phyloP scores from a whole-genome alignment of 2,329 filamentous ascomycete genomes.

The Neodidymelliopsis sp. region DNA sequence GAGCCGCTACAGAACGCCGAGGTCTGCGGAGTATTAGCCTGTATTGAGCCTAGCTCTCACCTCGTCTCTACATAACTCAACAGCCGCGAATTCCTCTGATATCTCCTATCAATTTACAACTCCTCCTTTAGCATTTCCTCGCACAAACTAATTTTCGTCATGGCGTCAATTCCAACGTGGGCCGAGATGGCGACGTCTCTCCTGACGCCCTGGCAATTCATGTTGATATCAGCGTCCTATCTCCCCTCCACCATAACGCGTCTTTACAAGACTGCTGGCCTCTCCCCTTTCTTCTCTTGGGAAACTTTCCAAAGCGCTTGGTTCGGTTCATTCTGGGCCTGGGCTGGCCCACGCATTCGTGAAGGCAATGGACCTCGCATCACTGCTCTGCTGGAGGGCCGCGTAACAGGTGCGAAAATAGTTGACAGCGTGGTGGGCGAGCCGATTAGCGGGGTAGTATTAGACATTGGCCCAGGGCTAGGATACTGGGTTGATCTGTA shows the following conservation, averaged over 20 bases:
- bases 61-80: no score
- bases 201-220: constrained; percentile 23
- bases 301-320: constrained; percentile 19
- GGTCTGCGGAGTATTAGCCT: no score
- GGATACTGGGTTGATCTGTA: constrained; percentile 29
- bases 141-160: no score
- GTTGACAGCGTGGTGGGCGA: constrained; percentile 13
- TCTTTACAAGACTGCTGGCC: constrained; percentile 9
- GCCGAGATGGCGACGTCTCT: constrained; percentile 1
- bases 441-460: constrained; percentile 21
- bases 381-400: constrained; percentile 25
- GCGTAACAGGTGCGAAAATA: constrained; percentile 17
- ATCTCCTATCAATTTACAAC: no score
- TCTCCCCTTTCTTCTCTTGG: constrained; percentile 16
- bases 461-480: constrained; percentile 27
- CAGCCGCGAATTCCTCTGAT: no score
- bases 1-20: no score
- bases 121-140: no score
- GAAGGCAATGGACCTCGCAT: constrained; percentile 20
- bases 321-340: constrained; percentile 26
- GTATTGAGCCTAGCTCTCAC: no score
- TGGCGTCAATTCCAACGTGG: no score
- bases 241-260: constrained; percentile 14
- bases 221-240: constrained; percentile 17
- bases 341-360: constrained; percentile 19